These are phyloP conservation scores for Tetrapisispora phaffii DNA, from an alignment of 805 yeast genomes.

Conservation along the genomic window DNA sequence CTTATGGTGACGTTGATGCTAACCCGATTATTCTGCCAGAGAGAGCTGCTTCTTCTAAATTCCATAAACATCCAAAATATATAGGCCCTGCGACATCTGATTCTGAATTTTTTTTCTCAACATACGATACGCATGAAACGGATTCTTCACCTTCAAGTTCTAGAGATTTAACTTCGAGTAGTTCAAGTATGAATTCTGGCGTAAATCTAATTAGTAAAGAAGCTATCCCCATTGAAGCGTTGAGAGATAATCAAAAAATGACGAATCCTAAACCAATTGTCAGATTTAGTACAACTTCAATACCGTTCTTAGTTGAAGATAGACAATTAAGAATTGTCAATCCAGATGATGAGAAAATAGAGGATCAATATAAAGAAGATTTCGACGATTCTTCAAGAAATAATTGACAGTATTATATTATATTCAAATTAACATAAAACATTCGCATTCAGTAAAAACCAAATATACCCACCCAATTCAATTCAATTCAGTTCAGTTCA, in stretches of 20 bases:
- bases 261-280: constrained; percentile 32
- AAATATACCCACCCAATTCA: background rate
- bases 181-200: background rate
- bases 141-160: background rate
- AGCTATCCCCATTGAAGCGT: constrained; percentile 7
- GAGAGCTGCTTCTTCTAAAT: constrained; percentile 7
- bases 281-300: constrained; percentile 44
- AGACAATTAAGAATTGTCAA: constrained; percentile 43
- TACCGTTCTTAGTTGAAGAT: constrained; percentile 37
- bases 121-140: background rate
- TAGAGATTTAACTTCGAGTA: background rate
- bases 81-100: constrained; percentile 3
- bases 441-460: background rate
- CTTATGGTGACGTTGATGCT: constrained; percentile 27
- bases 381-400: background rate
- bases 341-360: constrained; percentile 26
- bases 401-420: background rate
- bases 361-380: constrained; percentile 1
- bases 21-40: constrained; percentile 19
- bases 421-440: background rate
- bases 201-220: background rate
- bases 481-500: background rate
- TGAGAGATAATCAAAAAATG: constrained; percentile 22
- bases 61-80: constrained; percentile 10
- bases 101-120: background rate